Percentiles rank a stretch among this genome's conserved stretches.
Conservation (phyloP, 2,329 filamentous ascomycete species). For the Fusarium begoniae region DNA sequence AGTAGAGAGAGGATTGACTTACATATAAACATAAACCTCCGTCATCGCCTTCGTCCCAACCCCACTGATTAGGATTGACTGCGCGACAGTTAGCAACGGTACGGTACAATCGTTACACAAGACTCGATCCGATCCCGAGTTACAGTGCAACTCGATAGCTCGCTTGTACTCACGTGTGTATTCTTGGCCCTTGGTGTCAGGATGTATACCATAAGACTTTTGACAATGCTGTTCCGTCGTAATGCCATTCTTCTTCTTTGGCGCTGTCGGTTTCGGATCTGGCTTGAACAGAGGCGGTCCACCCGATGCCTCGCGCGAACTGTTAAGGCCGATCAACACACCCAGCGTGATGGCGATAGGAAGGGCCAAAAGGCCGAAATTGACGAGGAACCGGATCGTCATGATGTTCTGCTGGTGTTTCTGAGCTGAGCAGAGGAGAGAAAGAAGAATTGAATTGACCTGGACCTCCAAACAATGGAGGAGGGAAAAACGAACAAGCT, state of each 20-base stretch:
- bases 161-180: constrained; percentile 55
- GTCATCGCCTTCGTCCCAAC: constrained; percentile 49
- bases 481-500: constrained; percentile 15
- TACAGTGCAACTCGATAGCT: neutral
- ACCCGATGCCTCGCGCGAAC: constrained; percentile 53
- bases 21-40: constrained; percentile 63
- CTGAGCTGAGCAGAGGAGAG: neutral
- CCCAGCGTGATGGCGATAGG: constrained; percentile 61
- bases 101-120: neutral
- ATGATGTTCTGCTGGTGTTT: constrained; percentile 40
- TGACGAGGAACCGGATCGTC: constrained; percentile 57
- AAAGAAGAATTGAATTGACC: neutral
- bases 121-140: neutral
- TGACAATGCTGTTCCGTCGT: constrained; percentile 34
- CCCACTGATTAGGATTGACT: constrained; percentile 68
- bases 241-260: constrained; percentile 36
- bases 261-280: constrained; percentile 25
- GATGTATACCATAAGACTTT: constrained; percentile 53
- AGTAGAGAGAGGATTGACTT: constrained; percentile 42
- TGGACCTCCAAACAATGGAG: neutral
- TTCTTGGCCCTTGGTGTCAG: constrained; percentile 53
- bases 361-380: constrained; percentile 58
- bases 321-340: constrained; percentile 59
- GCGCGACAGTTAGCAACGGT: constrained; percentile 38
- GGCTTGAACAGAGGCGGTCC: constrained; percentile 55